Percentiles rank a stretch among this genome's conserved stretches.
phyloP scores from a whole-genome alignment of 352 stramenopile genomes.

The Elongisporangium undulatum region DNA sequence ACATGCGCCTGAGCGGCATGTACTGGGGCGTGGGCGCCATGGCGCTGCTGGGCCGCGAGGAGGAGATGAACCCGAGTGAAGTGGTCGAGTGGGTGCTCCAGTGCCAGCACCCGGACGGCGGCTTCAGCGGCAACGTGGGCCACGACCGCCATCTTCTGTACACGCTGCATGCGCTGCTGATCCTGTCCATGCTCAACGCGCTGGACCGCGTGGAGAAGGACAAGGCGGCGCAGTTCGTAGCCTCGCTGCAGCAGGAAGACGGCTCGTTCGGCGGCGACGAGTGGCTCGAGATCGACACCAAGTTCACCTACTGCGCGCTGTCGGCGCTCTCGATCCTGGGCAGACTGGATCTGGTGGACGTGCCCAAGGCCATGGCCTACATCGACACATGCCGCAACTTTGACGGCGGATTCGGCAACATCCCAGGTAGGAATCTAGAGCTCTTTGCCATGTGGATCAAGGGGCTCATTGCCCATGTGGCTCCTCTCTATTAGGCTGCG shows the following conservation, averaged over 20 bases:
- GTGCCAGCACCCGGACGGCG: conserved; percentile 89
- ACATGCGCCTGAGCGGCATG: conserved; percentile 97
- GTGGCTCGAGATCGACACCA: conserved; percentile 98
- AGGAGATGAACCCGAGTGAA: conserved; percentile 74
- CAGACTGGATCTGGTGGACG: conserved; percentile 80
- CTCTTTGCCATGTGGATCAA: not conserved
- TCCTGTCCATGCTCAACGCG: conserved; percentile 92
- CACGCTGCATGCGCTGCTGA: conserved; percentile 96
- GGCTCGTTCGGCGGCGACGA: conserved; percentile 97
- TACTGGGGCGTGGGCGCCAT: conserved; percentile 98
- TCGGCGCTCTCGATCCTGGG: conserved; percentile 93
- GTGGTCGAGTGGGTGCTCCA: conserved; percentile 95
- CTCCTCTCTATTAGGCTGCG: conserved; percentile 73
- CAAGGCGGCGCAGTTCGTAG: conserved; percentile 82
- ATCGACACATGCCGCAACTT: conserved; percentile 97
- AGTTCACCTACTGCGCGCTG: conserved; percentile 99
- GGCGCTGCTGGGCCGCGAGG: conserved; percentile 88
- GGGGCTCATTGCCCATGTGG: conserved; percentile 44
- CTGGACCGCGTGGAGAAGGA: conserved; percentile 80
- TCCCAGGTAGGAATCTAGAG: conserved; percentile 31
- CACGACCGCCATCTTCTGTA: conserved; percentile 98
- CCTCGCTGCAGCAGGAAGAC: conserved; percentile 93
- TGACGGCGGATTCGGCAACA: conserved; percentile 90
- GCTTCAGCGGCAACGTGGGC: conserved; percentile 95
- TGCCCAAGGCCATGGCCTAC: conserved; percentile 89